phyloP scores from a whole-genome alignment of 257 asterid species.

The Buddleja alternifolia region DNA sequence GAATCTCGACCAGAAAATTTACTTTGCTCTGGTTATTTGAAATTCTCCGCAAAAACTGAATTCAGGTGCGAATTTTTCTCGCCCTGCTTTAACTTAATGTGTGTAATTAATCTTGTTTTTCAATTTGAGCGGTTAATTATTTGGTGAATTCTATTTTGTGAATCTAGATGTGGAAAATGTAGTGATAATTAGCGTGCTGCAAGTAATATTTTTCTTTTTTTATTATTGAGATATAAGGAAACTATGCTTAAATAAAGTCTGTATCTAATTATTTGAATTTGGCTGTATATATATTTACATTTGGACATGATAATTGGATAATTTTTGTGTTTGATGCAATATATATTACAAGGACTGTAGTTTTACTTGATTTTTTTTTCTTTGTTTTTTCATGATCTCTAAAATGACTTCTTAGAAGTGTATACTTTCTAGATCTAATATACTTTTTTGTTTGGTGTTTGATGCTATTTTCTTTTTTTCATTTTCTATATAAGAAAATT shows the following conservation, averaged over 20 bases:
- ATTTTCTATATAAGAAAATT: background rate
- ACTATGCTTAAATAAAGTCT: background rate
- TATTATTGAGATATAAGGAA: background rate
- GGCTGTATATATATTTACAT: background rate
- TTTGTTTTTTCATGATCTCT: background rate
- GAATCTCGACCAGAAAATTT: background rate
- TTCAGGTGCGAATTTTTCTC: slow-evolving; percentile 12
- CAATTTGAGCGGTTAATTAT: background rate
- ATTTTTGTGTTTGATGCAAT: background rate
- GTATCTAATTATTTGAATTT: background rate
- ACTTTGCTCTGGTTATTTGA: too few relatives aligned
- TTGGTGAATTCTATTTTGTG: slow-evolving; percentile 1
- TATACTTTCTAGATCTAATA: background rate
- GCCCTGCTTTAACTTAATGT: background rate
- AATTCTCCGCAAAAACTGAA: slow-evolving; percentile 24
- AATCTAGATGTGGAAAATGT: background rate
- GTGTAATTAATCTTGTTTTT: background rate
- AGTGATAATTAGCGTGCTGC: background rate
- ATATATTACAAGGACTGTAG: background rate
- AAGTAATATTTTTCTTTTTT: background rate
- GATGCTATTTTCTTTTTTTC: background rate
- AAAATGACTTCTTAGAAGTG: background rate
- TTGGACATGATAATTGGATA: background rate
- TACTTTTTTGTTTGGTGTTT: background rate
- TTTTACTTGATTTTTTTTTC: background rate